These are phyloP conservation scores for Magnolia officinalis DNA, from an alignment of 164 flowering plant genomes.

Conservation along the genomic window DNA sequence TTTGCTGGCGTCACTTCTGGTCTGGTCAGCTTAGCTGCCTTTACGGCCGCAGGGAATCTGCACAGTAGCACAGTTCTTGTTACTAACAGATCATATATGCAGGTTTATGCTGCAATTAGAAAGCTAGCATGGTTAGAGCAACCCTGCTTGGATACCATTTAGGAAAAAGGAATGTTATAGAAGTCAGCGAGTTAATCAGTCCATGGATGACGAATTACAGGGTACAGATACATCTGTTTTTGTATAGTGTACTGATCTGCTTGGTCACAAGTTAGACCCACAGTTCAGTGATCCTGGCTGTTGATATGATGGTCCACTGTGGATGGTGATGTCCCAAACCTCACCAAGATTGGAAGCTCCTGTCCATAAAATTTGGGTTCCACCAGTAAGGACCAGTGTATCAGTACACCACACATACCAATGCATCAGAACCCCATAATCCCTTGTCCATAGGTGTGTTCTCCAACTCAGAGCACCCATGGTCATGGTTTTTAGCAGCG, in stretches of 20 bases:
- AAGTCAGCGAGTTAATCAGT: background rate
- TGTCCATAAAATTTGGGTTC: too few relatives aligned
- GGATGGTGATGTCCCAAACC: too few relatives aligned
- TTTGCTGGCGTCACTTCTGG: constrained; percentile 56
- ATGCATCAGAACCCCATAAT: too few relatives aligned
- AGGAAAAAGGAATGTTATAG: background rate
- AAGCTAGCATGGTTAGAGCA: background rate
- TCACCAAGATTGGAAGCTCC: too few relatives aligned
- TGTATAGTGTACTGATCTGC: background rate
- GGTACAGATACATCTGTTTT: background rate
- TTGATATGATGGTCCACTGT: too few relatives aligned
- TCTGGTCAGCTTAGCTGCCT: constrained; percentile 39
- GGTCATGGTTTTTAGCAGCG: too few relatives aligned
- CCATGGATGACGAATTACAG: background rate
- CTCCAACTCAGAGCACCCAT: too few relatives aligned
- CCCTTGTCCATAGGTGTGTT: too few relatives aligned
- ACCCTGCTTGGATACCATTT: background rate
- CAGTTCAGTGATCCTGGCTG: too few relatives aligned
- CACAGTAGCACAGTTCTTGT: constrained; percentile 1
- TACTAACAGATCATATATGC: background rate
- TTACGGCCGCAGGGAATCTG: constrained; percentile 69
- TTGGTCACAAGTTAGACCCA: too few relatives aligned
- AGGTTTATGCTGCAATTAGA: background rate
- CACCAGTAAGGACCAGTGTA: too few relatives aligned
- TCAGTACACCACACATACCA: too few relatives aligned